Conservation (phyloP, 108 stramenopile genomes). For the Hondaea fermentalgiana region DNA sequence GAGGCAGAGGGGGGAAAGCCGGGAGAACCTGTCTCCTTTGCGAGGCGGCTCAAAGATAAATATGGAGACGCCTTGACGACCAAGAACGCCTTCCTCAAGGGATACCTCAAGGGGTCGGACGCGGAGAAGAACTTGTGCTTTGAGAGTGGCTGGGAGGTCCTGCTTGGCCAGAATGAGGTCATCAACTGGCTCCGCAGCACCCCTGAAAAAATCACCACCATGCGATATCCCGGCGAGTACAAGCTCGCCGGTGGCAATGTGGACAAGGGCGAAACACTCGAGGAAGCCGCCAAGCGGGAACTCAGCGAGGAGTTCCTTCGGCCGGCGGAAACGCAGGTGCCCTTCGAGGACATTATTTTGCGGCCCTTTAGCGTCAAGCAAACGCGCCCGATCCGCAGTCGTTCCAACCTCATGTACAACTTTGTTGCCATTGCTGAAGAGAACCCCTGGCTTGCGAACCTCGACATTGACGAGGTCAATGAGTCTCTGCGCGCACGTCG, state of each 20-base stretch:
- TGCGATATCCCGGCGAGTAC: not conserved
- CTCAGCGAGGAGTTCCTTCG: conserved; percentile 25
- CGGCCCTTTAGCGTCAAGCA: conserved; percentile 5
- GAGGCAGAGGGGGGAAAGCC: not conserved
- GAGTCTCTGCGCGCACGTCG: not conserved
- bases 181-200: conserved; percentile 12
- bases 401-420: conserved; percentile 10
- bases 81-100: not conserved
- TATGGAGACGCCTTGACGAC: not conserved
- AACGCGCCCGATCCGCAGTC: not conserved
- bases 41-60: not conserved
- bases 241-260: conserved; percentile 30
- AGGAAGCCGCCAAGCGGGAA: conserved; percentile 34
- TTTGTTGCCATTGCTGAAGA: not conserved
- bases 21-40: not conserved
- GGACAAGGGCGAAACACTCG: conserved; percentile 30
- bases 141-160: not conserved
- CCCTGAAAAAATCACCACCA: not conserved
- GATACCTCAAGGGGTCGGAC: not conserved
- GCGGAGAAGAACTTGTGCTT: not conserved
- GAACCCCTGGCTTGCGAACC: not conserved
- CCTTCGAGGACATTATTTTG: not conserved
- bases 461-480: conserved; percentile 11
- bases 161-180: not conserved
- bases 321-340: conserved; percentile 5